Conservation (phyloP, 2,329 filamentous ascomycete species). For the Apiospora marii region DNA sequence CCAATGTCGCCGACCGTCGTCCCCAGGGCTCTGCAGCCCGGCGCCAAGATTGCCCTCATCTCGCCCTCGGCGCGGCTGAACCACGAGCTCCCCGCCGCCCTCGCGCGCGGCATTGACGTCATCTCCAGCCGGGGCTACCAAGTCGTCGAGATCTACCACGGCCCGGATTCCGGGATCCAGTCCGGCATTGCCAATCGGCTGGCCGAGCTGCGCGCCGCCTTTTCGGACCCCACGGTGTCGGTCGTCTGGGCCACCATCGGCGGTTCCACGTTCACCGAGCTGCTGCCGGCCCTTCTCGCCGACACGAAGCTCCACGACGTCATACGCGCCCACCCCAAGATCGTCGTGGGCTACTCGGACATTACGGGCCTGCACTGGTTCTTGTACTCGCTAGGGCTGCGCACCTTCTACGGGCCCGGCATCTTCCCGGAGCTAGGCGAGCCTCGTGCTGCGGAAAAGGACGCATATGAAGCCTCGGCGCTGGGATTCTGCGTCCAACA, state of each 20-base stretch:
- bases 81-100: slow-evolving; percentile 36
- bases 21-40: slow-evolving; percentile 41
- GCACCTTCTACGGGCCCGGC: slow-evolving; percentile 53
- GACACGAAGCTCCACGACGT: slow-evolving; percentile 45
- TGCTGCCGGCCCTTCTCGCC: slow-evolving; percentile 46
- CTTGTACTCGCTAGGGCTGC: slow-evolving; percentile 47
- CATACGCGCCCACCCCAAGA: slow-evolving; percentile 48
- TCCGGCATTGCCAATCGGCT: slow-evolving; percentile 46
- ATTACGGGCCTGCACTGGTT: slow-evolving; percentile 53
- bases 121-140: slow-evolving; percentile 45
- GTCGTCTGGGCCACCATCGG: slow-evolving; percentile 51
- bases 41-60: slow-evolving; percentile 49
- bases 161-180: slow-evolving; percentile 39
- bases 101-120: slow-evolving; percentile 41
- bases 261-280: slow-evolving; percentile 48
- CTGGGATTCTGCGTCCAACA: slow-evolving; percentile 42
- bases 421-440: slow-evolving; percentile 50
- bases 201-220: slow-evolving; percentile 47
- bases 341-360: slow-evolving; percentile 52
- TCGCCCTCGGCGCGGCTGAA: slow-evolving; percentile 51
- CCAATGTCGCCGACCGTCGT: slow-evolving; percentile 33
- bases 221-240: slow-evolving; percentile 45
- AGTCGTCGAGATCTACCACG: slow-evolving; percentile 44
- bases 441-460: slow-evolving; percentile 32
- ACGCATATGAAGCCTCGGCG: slow-evolving; percentile 37